Percentiles rank a stretch among this genome's conserved stretches.
Evolutionary conservation across 306 rosid genomes (phyloP).

Genomic region (Begonia fuchsioides): DNA sequence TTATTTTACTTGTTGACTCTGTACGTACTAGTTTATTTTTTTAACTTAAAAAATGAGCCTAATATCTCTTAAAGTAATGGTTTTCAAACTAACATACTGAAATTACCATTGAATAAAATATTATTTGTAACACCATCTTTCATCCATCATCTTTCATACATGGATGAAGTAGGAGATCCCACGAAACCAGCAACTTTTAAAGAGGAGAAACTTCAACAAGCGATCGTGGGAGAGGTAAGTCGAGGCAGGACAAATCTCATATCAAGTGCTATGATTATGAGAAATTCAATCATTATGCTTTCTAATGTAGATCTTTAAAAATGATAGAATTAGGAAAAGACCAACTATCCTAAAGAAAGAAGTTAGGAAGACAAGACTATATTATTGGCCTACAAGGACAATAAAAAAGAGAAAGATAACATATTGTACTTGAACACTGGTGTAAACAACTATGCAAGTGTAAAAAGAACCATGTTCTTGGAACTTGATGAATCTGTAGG

Average conservation of each 20-base stretch:
- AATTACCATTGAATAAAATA: too few species aligned
- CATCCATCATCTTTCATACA: too few species aligned
- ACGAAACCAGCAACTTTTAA: too few species aligned
- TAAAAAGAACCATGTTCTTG: conserved; percentile 7
- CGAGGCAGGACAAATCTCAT: background rate
- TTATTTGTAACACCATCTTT: too few species aligned
- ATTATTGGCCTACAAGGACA: background rate
- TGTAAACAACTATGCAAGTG: conserved; percentile 1
- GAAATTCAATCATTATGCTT: background rate
- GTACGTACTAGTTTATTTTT: too few species aligned
- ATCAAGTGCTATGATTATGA: background rate
- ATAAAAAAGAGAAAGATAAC: background rate
- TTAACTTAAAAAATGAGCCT: too few species aligned
- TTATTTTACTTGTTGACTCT: too few species aligned
- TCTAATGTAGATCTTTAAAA: background rate
- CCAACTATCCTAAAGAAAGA: background rate
- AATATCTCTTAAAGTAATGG: too few species aligned
- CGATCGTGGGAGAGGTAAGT: too few species aligned
- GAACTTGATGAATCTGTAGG: conserved; percentile 4
- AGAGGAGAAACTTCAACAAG: too few species aligned
- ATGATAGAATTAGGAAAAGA: background rate
- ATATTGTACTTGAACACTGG: background rate
- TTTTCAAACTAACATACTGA: too few species aligned
- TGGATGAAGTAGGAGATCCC: too few species aligned
- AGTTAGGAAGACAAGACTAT: background rate